Evolutionary conservation across 1,284 basidiomycete species (phyloP), one percentile per base, ranked within the genome.

Genomic region (Xerocomus cyaneibrunnescens): DNA sequence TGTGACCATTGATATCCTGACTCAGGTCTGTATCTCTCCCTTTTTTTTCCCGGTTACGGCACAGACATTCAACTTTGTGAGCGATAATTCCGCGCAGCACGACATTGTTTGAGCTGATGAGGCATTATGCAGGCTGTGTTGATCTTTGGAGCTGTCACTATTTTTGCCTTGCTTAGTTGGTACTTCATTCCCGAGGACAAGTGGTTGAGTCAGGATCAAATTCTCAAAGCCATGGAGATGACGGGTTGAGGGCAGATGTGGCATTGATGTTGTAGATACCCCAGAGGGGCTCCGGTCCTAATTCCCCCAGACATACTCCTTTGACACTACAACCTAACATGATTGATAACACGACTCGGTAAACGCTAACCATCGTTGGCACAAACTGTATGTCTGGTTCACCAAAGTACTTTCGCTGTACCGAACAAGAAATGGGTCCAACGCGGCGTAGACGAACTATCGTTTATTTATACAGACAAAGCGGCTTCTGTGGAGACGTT

Each of bases 31-130:
- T 71, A 74, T 90, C 48, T 91, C 89, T 34, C 91, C 92, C 2
- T 92, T 92, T 75, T 80, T 76, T 65, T 93, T 89, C 74, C 89
- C 92, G 3, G 86, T 89, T 32, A 80, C 74, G 7, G 76, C 85
- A 0, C 68, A 81, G 51, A 84, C 77, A 0, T 90, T 93, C 74
- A 92, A 93, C 68, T 92, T 91, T 62, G 87, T 89, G 58, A 70
- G 85, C 76, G 1, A 38, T 28, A 12, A 45, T 32, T 28, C 53
- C 37, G 5, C 43, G 40, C 22, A 37, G 14, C 31, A 12, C 21
- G 17, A n/a, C n/a, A n/a, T n/a, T 22, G 16, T 28, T 60, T 58
- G 36, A 39, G 25, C 51, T 62, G 30, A 64, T 45, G 39, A 59
- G 31, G 40, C 32, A 32, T 32, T 48, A 40, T 54, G 41, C 51